Percentiles rank a stretch among this genome's conserved stretches.
These are phyloP conservation scores for Clavariopsis aquatica DNA, from an alignment of 495 filamentous ascomycete species.

Conservation along the genomic window DNA sequence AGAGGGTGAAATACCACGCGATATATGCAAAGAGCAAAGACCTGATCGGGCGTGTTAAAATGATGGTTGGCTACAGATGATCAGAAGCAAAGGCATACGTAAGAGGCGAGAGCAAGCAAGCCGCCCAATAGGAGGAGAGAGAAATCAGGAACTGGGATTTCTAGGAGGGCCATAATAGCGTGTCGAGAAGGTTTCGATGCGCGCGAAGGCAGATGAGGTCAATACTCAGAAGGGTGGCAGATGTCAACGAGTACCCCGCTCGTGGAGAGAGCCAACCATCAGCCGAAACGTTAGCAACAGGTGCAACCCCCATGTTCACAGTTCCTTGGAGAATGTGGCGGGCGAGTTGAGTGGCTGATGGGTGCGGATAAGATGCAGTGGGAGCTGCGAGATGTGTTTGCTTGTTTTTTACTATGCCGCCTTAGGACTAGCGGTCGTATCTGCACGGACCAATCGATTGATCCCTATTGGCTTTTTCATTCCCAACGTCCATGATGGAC, in stretches of 20 bases:
- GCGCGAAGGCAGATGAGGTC: background rate
- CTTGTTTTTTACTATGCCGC: background rate
- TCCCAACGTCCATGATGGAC: too few species aligned
- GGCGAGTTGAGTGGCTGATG: background rate
- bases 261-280: background rate
- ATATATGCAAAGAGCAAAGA: conserved; percentile 25
- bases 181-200: background rate
- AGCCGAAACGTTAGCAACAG: background rate
- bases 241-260: background rate
- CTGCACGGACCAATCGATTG: background rate
- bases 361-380: background rate
- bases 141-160: background rate
- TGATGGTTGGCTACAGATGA: background rate
- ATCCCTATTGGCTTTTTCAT: background rate
- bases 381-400: background rate
- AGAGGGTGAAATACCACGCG: conserved; percentile 34
- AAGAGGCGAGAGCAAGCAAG: background rate
- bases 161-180: background rate
- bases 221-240: background rate
- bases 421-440: background rate
- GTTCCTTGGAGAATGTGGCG: background rate
- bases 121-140: background rate
- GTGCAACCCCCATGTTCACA: background rate
- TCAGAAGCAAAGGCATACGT: background rate
- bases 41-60: background rate